Conservation (phyloP, 352 stramenopile species). For the Phytophthora ohioensis region DNA sequence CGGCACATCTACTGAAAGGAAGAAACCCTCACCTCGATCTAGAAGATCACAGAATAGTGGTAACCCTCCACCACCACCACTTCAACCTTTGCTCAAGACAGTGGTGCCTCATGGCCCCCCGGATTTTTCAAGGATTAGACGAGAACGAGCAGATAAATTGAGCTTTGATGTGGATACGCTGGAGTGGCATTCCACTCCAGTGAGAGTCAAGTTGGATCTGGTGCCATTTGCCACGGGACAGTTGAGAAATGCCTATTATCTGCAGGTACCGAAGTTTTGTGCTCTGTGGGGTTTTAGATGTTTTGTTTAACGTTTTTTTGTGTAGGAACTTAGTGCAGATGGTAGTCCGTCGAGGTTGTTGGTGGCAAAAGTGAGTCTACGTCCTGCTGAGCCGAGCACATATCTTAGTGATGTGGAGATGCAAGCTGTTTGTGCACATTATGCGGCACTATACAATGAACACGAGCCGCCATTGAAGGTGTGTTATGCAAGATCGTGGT, state of each 20-base stretch:
- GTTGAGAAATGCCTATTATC: constrained; percentile 82
- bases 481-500: constrained; percentile 83
- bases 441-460: constrained; percentile 88
- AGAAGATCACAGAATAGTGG: constrained; percentile 8
- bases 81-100: constrained; percentile 84
- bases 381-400: constrained; percentile 66
- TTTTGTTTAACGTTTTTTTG: background rate
- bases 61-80: constrained; percentile 17
- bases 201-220: constrained; percentile 74
- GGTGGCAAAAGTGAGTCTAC: constrained; percentile 82
- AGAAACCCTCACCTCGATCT: constrained; percentile 48
- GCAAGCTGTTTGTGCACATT: constrained; percentile 89
- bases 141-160: constrained; percentile 81
- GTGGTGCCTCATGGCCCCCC: constrained; percentile 80
- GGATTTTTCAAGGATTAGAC: constrained; percentile 65
- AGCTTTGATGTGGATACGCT: constrained; percentile 87
- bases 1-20: constrained; percentile 74
- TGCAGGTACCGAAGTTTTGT: constrained; percentile 44
- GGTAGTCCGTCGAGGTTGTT: constrained; percentile 49
- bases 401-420: constrained; percentile 91
- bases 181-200: constrained; percentile 75
- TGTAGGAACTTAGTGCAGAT: constrained; percentile 50
- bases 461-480: constrained; percentile 84
- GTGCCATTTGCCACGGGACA: constrained; percentile 86
- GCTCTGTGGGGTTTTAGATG: background rate